Percentiles rank a stretch among this genome's conserved stretches.
Conservation (phyloP, 1,139 yeast species). For the Wickerhamomyces sp. region DNA sequence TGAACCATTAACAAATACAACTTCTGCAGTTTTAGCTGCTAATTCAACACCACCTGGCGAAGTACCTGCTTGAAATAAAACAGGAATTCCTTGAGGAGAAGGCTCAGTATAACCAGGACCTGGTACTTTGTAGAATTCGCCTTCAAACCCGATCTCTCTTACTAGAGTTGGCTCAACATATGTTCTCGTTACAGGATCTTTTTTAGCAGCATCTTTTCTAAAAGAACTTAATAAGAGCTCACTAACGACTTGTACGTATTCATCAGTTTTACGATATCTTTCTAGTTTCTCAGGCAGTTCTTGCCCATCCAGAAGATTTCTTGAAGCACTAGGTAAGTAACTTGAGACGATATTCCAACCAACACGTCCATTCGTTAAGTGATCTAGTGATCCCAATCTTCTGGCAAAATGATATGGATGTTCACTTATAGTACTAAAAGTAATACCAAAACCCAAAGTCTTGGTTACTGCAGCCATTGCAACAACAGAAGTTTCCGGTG, state of each 20-base stretch:
- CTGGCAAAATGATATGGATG: constrained; percentile 43
- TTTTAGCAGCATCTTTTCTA: constrained; percentile 39
- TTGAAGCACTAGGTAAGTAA: constrained; percentile 37
- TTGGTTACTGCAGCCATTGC: constrained; percentile 40
- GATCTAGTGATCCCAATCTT: constrained; percentile 40
- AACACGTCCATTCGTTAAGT: constrained; percentile 40
- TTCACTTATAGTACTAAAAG: constrained; percentile 42
- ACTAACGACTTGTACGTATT: constrained; percentile 35
- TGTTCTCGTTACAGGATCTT: constrained; percentile 27
- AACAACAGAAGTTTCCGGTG: constrained; percentile 36
- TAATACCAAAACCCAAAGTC: constrained; percentile 34
- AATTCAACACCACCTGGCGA: constrained; percentile 37
- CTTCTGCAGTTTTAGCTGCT: constrained; percentile 41
- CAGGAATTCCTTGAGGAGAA: constrained; percentile 38
- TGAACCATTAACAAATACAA: constrained; percentile 31
- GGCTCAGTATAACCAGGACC: constrained; percentile 38
- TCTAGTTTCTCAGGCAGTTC: constrained; percentile 35
- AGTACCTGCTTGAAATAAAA: constrained; percentile 42
- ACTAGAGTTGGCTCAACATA: neutral
- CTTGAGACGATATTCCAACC: constrained; percentile 44
- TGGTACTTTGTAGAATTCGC: constrained; percentile 35
- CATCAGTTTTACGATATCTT: constrained; percentile 38
- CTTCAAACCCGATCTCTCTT: constrained; percentile 33
- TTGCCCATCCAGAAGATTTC: constrained; percentile 32
- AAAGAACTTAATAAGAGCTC: constrained; percentile 37